These are phyloP conservation scores for Hibiscus tridactylites DNA, from an alignment of 345 rosid species.

Conservation along the genomic window DNA sequence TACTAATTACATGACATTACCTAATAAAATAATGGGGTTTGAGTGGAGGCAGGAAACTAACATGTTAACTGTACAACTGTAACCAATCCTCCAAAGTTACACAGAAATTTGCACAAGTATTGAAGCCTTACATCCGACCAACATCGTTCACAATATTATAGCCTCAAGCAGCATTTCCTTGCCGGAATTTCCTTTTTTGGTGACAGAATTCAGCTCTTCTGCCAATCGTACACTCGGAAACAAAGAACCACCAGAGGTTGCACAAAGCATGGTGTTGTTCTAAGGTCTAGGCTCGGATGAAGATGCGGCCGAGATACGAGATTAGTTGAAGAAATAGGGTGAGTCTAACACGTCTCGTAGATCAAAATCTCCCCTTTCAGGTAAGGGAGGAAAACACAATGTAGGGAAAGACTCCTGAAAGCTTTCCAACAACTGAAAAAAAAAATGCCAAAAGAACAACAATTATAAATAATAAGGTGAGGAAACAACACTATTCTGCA, in stretches of 20 bases:
- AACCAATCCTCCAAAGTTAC: background rate
- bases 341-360: constrained; percentile 66
- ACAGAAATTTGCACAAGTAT: background rate
- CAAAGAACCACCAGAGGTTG: background rate
- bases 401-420: constrained; percentile 75
- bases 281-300: background rate
- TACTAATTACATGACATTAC: background rate
- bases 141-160: background rate
- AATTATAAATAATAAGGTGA: background rate
- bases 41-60: background rate
- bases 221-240: background rate
- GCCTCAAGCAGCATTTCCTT: background rate
- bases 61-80: constrained; percentile 5
- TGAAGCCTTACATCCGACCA: background rate
- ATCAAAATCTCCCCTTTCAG: constrained; percentile 87
- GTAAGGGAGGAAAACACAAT: constrained; percentile 63
- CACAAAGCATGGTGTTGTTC: background rate
- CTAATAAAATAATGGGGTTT: background rate
- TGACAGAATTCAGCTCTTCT: background rate
- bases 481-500: background rate
- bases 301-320: background rate
- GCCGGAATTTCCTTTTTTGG: background rate
- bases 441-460: constrained; percentile 1
- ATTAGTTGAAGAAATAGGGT: constrained; percentile 90
- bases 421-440: constrained; percentile 72